Evolutionary conservation across 1,284 basidiomycete genomes (phyloP), one percentile per base, ranked within the genome.

Genomic region (Puccinia novopanici): DNA sequence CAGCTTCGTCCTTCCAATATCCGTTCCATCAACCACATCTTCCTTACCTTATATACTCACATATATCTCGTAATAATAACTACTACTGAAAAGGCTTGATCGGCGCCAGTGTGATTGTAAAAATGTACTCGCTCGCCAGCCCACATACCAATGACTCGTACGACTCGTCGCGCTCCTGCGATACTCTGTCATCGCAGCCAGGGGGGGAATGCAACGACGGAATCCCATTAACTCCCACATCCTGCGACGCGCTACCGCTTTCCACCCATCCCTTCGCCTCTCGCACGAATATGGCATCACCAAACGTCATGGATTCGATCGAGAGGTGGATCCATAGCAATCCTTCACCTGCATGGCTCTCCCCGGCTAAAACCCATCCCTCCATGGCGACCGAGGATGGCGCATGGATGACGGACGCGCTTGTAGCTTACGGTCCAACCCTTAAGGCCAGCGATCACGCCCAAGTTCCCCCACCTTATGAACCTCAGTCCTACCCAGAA

Each of bases 1-100:
- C 37, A 37, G 40, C 61, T 65, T 65, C 61, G 37, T 42, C 63
- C 63, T 67, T 48, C 63, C 24, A 67, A 67, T 48, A 67, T 24
- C 63, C 42, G 48, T 40, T 65, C 63, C 19, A 65, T 37, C n/a
- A 42, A 45, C 42, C 63, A 45, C 42, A 34, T 27, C 42, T 48
- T 30, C 34, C n/a, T 67, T 48, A 22, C 40, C 42, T 67, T 15
- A 3, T 67, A 48, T 67, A 42, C 17, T 48, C 45, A 3, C 45
- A 48, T 48, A 48, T 48, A 6, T 48, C 17, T 24, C 61, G 27
- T 65, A 19, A 37, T 40, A 30, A 37, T 37, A 37, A 19, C 59
- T 19, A 37, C 17, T 61, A 5, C 24, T 12, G 4, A 24, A 0
- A 65, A 65, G 17, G 22, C 2, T 45, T n/a, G 30, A 65, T 65